Conservation (phyloP, 2,329 filamentous ascomycete genomes). For the Didymella exigua region DNA sequence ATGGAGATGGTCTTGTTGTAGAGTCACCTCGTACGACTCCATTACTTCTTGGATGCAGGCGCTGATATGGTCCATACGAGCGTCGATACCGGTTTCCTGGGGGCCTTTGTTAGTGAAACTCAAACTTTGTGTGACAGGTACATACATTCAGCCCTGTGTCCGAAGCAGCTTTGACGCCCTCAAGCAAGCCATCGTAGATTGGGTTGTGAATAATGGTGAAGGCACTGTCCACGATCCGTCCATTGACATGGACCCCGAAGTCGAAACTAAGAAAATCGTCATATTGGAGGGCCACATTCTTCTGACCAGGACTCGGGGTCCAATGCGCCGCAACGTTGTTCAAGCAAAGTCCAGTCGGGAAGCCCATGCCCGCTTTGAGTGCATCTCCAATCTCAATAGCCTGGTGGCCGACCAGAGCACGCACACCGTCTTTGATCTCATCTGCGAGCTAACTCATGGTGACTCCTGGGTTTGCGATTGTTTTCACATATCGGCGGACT, state of each 20-base stretch:
- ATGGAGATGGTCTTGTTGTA: constrained; percentile 78
- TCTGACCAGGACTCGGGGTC: constrained; percentile 84
- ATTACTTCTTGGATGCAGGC: constrained; percentile 86
- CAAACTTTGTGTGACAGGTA: neutral
- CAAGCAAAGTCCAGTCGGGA: constrained; percentile 80
- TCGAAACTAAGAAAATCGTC: constrained; percentile 78
- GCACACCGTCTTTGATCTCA: constrained; percentile 80
- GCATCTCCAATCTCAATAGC: constrained; percentile 78
- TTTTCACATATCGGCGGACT: constrained; percentile 79
- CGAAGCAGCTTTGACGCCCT: constrained; percentile 69
- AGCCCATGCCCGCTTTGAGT: constrained; percentile 79
- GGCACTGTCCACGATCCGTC: constrained; percentile 72
- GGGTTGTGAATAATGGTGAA: constrained; percentile 72
- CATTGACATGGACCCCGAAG: constrained; percentile 73
- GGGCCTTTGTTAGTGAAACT: constrained; percentile 8
- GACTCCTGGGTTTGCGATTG: constrained; percentile 77
- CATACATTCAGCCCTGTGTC: constrained; percentile 74
- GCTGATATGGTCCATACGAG: constrained; percentile 82
- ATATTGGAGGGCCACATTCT: constrained; percentile 72
- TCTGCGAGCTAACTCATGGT: constrained; percentile 78
- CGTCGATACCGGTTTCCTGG: constrained; percentile 86
- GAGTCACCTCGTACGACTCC: constrained; percentile 87
- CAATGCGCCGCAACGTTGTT: constrained; percentile 86
- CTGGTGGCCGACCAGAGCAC: constrained; percentile 74
- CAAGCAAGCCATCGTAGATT: constrained; percentile 69